Conservation (phyloP, 192 early-diverging fungal genomes). For the Podila clonocystis region DNA sequence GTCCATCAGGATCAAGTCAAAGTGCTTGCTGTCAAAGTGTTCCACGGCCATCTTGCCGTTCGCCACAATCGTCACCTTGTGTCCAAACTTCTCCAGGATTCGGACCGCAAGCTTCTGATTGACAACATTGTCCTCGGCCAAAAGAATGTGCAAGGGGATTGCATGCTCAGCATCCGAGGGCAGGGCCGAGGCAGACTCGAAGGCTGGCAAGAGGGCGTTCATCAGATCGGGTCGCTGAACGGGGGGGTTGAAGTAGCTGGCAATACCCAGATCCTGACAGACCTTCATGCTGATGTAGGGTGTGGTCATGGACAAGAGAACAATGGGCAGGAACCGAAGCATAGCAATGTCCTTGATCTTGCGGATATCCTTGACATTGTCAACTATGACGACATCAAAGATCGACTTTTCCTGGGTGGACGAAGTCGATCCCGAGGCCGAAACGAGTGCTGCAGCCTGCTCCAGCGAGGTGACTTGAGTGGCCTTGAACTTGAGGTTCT, state of each 20-base stretch:
- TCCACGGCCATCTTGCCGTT: conserved; percentile 87
- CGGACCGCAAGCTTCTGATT: conserved; percentile 86
- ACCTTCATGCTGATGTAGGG: conserved; percentile 72
- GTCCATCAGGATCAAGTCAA: conserved; percentile 85
- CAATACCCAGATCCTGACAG: conserved; percentile 76
- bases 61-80: conserved; percentile 78
- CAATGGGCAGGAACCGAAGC: conserved; percentile 80
- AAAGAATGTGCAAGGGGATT: conserved; percentile 75
- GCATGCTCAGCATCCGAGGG: conserved; percentile 70
- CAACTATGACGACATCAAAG: conserved; percentile 77
- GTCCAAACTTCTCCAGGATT: conserved; percentile 79
- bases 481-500: conserved; percentile 59
- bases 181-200: conserved; percentile 72
- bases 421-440: conserved; percentile 29
- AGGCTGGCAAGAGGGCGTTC: conserved; percentile 75
- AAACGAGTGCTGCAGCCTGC: conserved; percentile 56
- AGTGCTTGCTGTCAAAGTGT: conserved; percentile 65
- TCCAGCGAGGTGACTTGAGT: conserved; percentile 54
- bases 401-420: conserved; percentile 38
- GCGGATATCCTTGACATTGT: conserved; percentile 67
- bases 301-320: conserved; percentile 66
- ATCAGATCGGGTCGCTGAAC: conserved; percentile 69
- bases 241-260: conserved; percentile 75
- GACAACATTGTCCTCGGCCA: conserved; percentile 89
- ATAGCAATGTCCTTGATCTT: conserved; percentile 67